Base-by-base conservation (phyloP, 2,329 filamentous ascomycete genomes). In the Ploettnerulaceae sp. region DNA sequence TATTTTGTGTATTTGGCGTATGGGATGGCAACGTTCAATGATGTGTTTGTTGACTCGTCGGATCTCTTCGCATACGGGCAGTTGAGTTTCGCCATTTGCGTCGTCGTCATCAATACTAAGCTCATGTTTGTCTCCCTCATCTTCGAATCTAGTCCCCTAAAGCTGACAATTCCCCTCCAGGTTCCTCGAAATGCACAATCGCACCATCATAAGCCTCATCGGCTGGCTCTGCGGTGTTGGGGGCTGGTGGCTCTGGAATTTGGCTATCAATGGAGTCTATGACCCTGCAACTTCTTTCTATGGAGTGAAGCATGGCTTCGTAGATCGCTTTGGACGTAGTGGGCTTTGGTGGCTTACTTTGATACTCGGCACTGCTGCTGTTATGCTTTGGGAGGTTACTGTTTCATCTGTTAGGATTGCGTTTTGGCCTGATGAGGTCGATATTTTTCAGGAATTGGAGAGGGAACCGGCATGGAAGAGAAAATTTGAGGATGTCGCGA, bases 181-280 rank as follows among this genome's bases (percentile, higher is more conserved):
- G 36, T 69, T 87, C 45, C 72, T 95, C 29, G 88, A 95, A 65
- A 78, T 82, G 48, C 81, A 87, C 67, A 81, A 84, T 70, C 90
- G 89, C 63, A 86, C 84, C 0, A 61, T 81, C 50, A 74, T 86
- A 31, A 81, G 81, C 3, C 71, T 71, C 46, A 58, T 71, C 38
- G 76, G 77, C 9, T 74, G 83, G 57, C 36, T 77, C 24, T 52
- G 84, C 51, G 84, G 82, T 1, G 63, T 82, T 2, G 58, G 62
- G 2, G 87, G 85, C 36, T 96, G 90, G 89, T 95, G 89, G 69
- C 64, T 90, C 14, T 96, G 89, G 89, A 88, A 87, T 63, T 66
- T 94, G 40, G 75, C 91, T 52, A 75, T 95, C 25, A 77, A 80
- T 0, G 64, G 61, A 8, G 69, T 78, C 22, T 88, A 72, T 41